phyloP scores from a whole-genome alignment of 805 yeast genomes.

The Myxozyma neglecta region DNA sequence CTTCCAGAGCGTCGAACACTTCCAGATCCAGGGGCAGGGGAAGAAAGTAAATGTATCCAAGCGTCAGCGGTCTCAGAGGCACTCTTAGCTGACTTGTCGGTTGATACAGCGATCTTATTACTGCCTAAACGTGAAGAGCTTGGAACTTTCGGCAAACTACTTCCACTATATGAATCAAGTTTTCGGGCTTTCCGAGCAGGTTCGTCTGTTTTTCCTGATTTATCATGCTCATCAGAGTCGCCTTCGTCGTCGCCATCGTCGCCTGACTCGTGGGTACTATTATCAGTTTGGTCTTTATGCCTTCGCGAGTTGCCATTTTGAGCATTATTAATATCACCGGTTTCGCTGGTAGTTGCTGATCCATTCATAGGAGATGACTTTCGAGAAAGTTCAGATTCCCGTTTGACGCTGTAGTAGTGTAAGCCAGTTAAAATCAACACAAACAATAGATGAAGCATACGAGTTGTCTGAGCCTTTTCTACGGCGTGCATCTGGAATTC shows the following conservation, averaged over 20 bases:
- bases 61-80: conserved; percentile 34
- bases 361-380: background rate
- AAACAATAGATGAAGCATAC: conserved; percentile 51
- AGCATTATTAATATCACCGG: background rate
- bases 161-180: conserved; percentile 2
- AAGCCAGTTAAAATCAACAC: background rate
- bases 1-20: conserved; percentile 33
- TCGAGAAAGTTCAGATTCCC: background rate
- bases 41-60: conserved; percentile 42
- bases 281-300: background rate
- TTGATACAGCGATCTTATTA: background rate
- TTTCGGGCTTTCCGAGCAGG: background rate
- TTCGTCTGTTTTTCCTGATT: background rate
- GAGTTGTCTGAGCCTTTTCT: conserved; percentile 67
- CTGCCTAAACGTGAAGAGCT: conserved; percentile 1
- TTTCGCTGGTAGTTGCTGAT: background rate
- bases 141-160: background rate
- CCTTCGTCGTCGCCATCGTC: conserved; percentile 23
- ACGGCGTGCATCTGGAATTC: conserved; percentile 69
- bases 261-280: background rate
- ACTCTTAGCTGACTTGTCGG: background rate
- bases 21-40: conserved; percentile 40
- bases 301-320: background rate
- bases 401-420: background rate
- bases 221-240: conserved; percentile 5